Base-by-base conservation (phyloP, 305 asterid genomes). In the Coffea humblotiana region DNA sequence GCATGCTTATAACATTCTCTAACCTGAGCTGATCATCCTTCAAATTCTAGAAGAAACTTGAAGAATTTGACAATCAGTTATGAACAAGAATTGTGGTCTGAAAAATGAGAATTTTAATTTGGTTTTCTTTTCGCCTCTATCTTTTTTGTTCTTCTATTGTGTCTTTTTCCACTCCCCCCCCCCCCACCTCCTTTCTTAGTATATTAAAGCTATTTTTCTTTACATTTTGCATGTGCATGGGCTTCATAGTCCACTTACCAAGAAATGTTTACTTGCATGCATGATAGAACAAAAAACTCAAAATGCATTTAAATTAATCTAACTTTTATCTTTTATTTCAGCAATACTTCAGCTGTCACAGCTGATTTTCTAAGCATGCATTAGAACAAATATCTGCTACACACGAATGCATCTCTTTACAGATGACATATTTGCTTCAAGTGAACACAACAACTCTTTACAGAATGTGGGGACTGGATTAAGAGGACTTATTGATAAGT, bases 181-280 rank as follows among this genome's bases (percentile, higher is more conserved):
- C 16, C 58, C 7, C n/a, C 12, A 10, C 16, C 32, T 14, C n/a
- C 14, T 21, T 27, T 65, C 4, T n/a, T 21, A 23, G n/a, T 21
- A 2, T 6, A 58, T 63, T 29, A 29, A 8, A 27, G 40, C 21
- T 1, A 27, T 65, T 65, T 18, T 65, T 65, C 27, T 8, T 64
- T 27, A 10, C 16, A 15, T 45, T n/a, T 37, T 14, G 60, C n/a
- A 63, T 79, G 61, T 79, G 78, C 74, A 48, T 74, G 78, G 67
- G 37, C 51, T 7, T 23, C 16, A 45, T 27, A 14, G 15, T 23
- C 47, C 23, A 49, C 58, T 79, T 37, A 13, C 19, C 16, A 25
- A 49, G 69, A 63, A 51, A 13, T 32, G 66, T n/a, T 72, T 45
- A 29, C 64, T 76, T 80, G 83, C 83, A 74, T 74, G 79, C 75